Evolutionary conservation across 176 grass and related monocot genomes (phyloP).

Genomic region (Tuctoria greenei): DNA sequence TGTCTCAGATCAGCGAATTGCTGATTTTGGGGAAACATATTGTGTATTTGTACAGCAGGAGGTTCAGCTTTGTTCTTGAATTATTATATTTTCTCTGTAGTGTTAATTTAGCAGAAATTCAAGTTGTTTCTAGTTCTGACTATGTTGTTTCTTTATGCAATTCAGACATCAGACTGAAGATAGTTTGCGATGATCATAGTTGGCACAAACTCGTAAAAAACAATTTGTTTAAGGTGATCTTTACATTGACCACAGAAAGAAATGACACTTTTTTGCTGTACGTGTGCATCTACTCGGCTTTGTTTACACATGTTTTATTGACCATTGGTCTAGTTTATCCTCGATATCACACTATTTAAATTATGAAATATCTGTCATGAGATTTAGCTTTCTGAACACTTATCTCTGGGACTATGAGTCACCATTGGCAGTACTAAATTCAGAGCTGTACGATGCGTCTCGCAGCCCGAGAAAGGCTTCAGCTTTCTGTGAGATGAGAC

Average conservation of each 20-base stretch:
- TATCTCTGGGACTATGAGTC: constrained; percentile 26
- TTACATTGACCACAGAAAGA: constrained; percentile 48
- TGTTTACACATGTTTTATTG: constrained; percentile 44
- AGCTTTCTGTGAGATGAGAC: constrained; percentile 25
- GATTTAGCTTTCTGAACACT: constrained; percentile 37
- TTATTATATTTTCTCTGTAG: not conserved
- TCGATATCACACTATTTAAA: constrained; percentile 36
- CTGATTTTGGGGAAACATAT: not conserved
- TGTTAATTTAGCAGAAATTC: constrained; percentile 19
- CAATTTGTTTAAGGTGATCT: constrained; percentile 27
- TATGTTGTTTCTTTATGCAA: not conserved
- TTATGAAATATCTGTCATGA: constrained; percentile 41
- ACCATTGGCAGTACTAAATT: constrained; percentile 42
- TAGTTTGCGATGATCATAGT: constrained; percentile 13
- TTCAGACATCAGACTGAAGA: not conserved
- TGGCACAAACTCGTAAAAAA: constrained; percentile 3
- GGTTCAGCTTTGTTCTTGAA: constrained; percentile 8
- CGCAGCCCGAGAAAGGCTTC: constrained; percentile 40
- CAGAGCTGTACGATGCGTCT: constrained; percentile 21
- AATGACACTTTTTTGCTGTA: constrained; percentile 29
- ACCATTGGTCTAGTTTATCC: constrained; percentile 41
- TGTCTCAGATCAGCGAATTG: not conserved
- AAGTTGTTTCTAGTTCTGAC: not conserved
- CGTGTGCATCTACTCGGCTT: constrained; percentile 41
- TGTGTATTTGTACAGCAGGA: not conserved